phyloP scores from a whole-genome alignment of 2,329 filamentous ascomycete genomes.

The Erysiphe pulchra region DNA sequence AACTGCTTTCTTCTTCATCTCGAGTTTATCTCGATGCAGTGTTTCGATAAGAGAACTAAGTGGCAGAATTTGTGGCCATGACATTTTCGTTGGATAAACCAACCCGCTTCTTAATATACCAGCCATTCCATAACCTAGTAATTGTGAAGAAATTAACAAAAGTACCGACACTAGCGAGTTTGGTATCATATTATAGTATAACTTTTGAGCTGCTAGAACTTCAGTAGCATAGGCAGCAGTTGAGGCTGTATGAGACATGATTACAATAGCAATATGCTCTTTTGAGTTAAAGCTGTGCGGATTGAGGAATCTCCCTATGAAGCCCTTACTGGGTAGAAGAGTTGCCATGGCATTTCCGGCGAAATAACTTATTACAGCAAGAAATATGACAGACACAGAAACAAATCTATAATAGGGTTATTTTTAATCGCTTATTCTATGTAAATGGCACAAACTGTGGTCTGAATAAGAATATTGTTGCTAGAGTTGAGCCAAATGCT shows the following conservation, averaged over 20 bases:
- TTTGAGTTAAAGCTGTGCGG: slow-evolving; percentile 16
- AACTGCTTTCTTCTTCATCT: no score
- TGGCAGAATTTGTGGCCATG: no score
- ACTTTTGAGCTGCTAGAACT: slow-evolving; percentile 18
- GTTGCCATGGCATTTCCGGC: slow-evolving; percentile 16
- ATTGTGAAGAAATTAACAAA: slow-evolving; percentile 21
- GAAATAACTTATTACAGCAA: slow-evolving; percentile 19
- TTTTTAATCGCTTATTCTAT: neutral
- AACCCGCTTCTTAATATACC: slow-evolving; percentile 18
- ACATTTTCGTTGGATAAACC: no score
- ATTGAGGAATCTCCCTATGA: slow-evolving; percentile 16
- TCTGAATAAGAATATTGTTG: slow-evolving; percentile 22
- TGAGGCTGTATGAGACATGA: slow-evolving; percentile 19
- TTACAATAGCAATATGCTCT: slow-evolving; percentile 15
- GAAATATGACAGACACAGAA: slow-evolving; percentile 18
- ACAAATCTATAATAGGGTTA: slow-evolving; percentile 9
- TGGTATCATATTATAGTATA: slow-evolving; percentile 17
- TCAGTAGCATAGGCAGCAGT: slow-evolving; percentile 15
- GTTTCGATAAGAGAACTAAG: no score
- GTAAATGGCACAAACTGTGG: slow-evolving; percentile 13
- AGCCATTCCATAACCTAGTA: slow-evolving; percentile 22
- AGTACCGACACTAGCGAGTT: slow-evolving; percentile 18
- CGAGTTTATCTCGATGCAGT: no score
- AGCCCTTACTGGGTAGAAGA: slow-evolving; percentile 14
- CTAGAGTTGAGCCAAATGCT: slow-evolving; percentile 16